Base-by-base conservation (phyloP, 495 filamentous ascomycete species). In the Aspergillus incahuasiensis region DNA sequence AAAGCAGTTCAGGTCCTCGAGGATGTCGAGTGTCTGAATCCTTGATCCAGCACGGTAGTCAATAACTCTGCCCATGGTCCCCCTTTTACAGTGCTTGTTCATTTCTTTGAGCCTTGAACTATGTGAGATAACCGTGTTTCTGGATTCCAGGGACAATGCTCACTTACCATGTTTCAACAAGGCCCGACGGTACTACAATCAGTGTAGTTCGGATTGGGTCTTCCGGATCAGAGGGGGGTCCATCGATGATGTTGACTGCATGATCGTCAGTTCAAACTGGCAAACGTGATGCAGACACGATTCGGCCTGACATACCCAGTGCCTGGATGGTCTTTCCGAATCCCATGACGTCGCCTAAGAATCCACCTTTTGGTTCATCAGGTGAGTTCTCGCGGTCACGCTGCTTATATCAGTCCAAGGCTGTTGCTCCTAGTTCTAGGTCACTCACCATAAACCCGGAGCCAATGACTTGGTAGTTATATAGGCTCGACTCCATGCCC, bases 291-390 rank as follows among this genome's bases (percentile, higher is more conserved):
- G 32, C n/a, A 5, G 2, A 24, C 19, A 16, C 11, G 7, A n/a
- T 44, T 12, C n/a, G 22, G 8, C 4, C 25, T 9, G 21, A 38
- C 48, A 44, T 49, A 71, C 68, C 62, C 11, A 85, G 59, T 0
- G 71, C 66, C 60, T 75, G 63, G 0, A 85, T 49, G 0, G 82
- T 85, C 55, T 85, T 90, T 0, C 86, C 86, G 1, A 87, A 64
- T 0, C 86, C 85, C 84, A 88, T 87, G 16, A 71, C 65, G 60
- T 88, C 84, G 0, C 77, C 79, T 1, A 82, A 59, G 7, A 88
- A 65, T 0, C 85, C 83, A 0, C 84, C 83, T 20, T 63, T 63
- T 0, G 82, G 80, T 12, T 60, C 49, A 0, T 57, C 24, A 0
- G 46, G 22, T 0, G 63, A 72, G 5, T 71, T 65, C 54, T 88